A percentile compares a stretch with the other conserved stretches of the same genome.
Conservation (phyloP, 495 filamentous ascomycete species). For the Penicillium pulvis region DNA sequence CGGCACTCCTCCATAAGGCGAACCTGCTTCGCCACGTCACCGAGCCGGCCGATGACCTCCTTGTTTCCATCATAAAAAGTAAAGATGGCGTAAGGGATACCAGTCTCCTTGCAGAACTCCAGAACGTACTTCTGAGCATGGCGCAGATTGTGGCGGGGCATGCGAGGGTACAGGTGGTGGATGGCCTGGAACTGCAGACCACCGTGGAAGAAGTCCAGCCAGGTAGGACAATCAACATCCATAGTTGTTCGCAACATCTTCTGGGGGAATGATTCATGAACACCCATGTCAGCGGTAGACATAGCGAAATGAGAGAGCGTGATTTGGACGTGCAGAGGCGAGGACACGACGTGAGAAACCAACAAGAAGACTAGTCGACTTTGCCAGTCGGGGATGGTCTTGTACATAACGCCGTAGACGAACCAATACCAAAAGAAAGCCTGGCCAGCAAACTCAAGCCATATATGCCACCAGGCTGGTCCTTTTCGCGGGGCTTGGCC, state of each 20-base stretch:
- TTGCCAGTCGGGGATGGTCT: constrained; percentile 67
- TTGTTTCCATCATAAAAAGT: constrained; percentile 93
- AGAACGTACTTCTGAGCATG: constrained; percentile 78
- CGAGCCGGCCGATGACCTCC: constrained; percentile 79
- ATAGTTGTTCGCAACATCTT: constrained; percentile 97
- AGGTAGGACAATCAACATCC: constrained; percentile 94
- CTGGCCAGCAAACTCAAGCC: constrained; percentile 79
- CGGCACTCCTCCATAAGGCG: constrained; percentile 87
- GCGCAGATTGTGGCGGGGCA: constrained; percentile 91
- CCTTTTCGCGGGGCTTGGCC: constrained; percentile 81
- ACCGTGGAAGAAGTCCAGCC: constrained; percentile 96
- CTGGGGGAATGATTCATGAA: constrained; percentile 89
- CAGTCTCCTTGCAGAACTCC: constrained; percentile 88
- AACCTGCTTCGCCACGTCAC: constrained; percentile 85
- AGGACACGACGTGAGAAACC: constrained; percentile 84
- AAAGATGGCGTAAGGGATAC: constrained; percentile 90
- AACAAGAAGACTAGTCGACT: constrained; percentile 75
- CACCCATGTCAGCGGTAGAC: constrained; percentile 88
- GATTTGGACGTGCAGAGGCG: constrained; percentile 91
- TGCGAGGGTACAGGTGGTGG: constrained; percentile 92
- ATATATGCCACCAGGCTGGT: constrained; percentile 85
- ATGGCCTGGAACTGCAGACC: constrained; percentile 96
- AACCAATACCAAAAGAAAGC: constrained; percentile 95
- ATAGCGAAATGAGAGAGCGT: constrained; percentile 97
- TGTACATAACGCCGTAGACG: constrained; percentile 82